Evolutionary conservation across 208 protist species (phyloP).

Genomic region (Crithidia expoeki): DNA sequence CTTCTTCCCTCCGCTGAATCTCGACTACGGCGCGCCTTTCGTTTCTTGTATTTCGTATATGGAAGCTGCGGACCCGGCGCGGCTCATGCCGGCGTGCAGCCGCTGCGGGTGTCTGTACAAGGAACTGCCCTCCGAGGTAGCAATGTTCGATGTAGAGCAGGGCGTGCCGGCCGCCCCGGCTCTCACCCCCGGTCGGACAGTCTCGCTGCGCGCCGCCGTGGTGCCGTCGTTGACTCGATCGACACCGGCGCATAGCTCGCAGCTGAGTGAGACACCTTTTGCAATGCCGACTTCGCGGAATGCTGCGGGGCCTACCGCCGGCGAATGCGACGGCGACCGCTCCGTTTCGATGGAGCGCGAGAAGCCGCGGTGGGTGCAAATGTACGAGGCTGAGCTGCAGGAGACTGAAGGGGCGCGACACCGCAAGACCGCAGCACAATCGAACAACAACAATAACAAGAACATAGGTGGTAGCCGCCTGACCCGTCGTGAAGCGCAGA

Average conservation of each 20-base stretch:
- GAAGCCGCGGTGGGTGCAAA: conserved; percentile 47
- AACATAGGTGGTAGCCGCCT: background rate
- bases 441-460: background rate
- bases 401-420: conserved; percentile 18
- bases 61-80: conserved; percentile 75
- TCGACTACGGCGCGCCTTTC: conserved; percentile 84
- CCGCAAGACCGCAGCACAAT: background rate
- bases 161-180: conserved; percentile 1
- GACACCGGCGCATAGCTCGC: background rate
- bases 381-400: conserved; percentile 43
- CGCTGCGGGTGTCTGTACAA: conserved; percentile 79
- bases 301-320: background rate
- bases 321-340: conserved; percentile 11
- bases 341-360: conserved; percentile 24
- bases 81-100: conserved; percentile 68
- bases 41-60: conserved; percentile 72
- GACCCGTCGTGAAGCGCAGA: conserved; percentile 15
- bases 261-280: conserved; percentile 6
- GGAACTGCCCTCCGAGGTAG: conserved; percentile 21
- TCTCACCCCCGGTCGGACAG: background rate
- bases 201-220: background rate
- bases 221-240: background rate
- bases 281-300: background rate
- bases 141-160: background rate
- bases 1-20: conserved; percentile 71